Evolutionary conservation across 345 rosid species (phyloP).

Genomic region (Eucalyptus tenuipes): DNA sequence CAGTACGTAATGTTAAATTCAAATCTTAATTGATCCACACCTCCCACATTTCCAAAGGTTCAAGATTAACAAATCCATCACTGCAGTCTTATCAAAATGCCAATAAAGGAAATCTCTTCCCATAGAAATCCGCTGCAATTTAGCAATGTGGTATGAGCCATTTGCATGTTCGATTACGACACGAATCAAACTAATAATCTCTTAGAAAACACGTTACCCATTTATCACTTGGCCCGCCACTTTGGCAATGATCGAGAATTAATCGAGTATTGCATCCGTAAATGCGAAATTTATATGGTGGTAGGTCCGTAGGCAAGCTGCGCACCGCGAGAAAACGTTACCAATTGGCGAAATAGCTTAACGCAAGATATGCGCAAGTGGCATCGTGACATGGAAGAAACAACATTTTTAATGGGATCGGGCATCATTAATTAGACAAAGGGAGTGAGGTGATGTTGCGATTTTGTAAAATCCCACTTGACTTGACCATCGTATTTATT

Average conservation of each 20-base stretch:
- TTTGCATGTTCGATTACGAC: background rate
- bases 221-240: background rate
- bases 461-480: background rate
- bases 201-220: background rate
- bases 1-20: background rate
- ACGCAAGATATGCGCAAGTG: background rate
- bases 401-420: accelerated
- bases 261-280: background rate
- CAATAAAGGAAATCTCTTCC: background rate
- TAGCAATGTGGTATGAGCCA: background rate
- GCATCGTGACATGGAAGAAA: background rate
- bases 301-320: background rate
- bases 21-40: background rate
- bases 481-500: background rate
- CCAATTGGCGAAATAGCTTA: background rate
- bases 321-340: background rate
- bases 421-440: background rate
- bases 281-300: background rate
- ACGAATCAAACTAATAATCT: background rate
- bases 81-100: accelerated
- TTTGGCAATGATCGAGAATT: background rate
- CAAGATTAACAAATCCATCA: accelerated
- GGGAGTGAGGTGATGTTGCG: background rate
- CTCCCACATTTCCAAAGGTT: background rate
- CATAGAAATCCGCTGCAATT: accelerated